phyloP scores from a whole-genome alignment of 805 yeast genomes.

The Pichia thaimueangensis region DNA sequence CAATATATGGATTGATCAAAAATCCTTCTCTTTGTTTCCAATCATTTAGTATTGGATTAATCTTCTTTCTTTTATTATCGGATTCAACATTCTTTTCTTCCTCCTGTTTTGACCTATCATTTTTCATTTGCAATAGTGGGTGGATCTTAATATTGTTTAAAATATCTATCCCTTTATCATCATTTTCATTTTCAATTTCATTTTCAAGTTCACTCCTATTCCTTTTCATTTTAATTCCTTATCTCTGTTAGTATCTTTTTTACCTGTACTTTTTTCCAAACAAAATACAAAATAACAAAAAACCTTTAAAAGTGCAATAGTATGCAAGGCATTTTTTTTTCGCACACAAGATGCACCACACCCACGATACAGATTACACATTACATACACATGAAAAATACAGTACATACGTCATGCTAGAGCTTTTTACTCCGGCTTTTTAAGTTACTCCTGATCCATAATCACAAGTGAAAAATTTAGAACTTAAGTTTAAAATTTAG shows the following conservation, averaged over 20 bases:
- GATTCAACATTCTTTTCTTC: not conserved
- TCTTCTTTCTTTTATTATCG: not conserved
- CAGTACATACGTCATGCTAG: too few relatives aligned
- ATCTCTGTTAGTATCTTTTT: too few relatives aligned
- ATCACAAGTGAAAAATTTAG: too few relatives aligned
- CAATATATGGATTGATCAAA: conserved; percentile 29
- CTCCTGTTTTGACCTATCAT: too few relatives aligned
- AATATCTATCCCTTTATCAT: conserved; percentile 8
- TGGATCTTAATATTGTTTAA: conserved; percentile 25
- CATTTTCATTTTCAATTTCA: not conserved
- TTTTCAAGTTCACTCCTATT: not conserved
- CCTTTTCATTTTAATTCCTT: not conserved
- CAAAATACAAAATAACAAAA: not conserved
- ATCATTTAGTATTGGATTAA: conserved; percentile 21
- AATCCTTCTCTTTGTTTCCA: conserved; percentile 24
- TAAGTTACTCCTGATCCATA: too few relatives aligned
- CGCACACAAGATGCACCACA: too few relatives aligned
- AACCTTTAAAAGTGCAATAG: too few relatives aligned
- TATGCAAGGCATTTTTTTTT: too few relatives aligned
- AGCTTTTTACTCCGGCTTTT: too few relatives aligned
- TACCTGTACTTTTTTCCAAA: not conserved
- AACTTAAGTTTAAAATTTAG: too few relatives aligned
- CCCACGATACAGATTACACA: too few relatives aligned
- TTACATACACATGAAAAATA: too few relatives aligned
- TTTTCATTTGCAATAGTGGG: conserved; percentile 21